These are phyloP conservation scores for Kurtzmaniella quercitrusa DNA, from an alignment of 1,139 yeast genomes.

Conservation along the genomic window DNA sequence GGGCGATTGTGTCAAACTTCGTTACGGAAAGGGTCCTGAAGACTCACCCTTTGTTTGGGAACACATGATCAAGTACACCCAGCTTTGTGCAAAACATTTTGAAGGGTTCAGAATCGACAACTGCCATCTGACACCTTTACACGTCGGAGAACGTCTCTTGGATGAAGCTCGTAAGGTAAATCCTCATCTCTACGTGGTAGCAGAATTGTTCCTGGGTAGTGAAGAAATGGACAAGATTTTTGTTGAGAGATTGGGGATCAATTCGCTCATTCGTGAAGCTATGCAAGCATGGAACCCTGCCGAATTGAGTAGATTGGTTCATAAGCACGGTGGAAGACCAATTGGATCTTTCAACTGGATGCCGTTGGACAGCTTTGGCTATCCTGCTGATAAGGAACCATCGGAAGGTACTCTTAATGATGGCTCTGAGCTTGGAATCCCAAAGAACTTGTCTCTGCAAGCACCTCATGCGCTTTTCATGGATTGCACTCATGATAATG, in stretches of 20 bases:
- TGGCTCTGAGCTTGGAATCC: conserved; percentile 54
- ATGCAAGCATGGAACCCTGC: conserved; percentile 93
- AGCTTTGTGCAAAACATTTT: conserved; percentile 69
- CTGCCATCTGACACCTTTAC: conserved; percentile 93
- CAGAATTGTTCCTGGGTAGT: conserved; percentile 90
- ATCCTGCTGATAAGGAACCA: conserved; percentile 51
- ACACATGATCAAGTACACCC: conserved; percentile 76
- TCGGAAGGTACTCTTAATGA: conserved; percentile 30
- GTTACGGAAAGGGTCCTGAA: conserved; percentile 72
- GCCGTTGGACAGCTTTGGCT: conserved; percentile 68
- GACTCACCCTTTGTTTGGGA: conserved; percentile 92
- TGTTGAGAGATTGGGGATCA: conserved; percentile 85
- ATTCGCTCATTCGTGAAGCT: conserved; percentile 88
- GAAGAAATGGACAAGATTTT: conserved; percentile 86
- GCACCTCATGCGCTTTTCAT: conserved; percentile 90
- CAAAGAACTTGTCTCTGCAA: conserved; percentile 57
- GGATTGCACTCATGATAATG: conserved; percentile 98
- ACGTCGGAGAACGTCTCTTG: conserved; percentile 84
- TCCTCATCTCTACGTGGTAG: conserved; percentile 87
- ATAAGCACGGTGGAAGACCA: conserved; percentile 92
- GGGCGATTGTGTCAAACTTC: conserved; percentile 94
- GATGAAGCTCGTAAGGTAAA: conserved; percentile 85
- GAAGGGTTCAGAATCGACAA: conserved; percentile 92
- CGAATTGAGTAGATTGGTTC: conserved; percentile 82
- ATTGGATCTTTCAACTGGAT: conserved; percentile 84